Conservation (phyloP, 768 basidiomycete species). For the Suillus weaverae region DNA sequence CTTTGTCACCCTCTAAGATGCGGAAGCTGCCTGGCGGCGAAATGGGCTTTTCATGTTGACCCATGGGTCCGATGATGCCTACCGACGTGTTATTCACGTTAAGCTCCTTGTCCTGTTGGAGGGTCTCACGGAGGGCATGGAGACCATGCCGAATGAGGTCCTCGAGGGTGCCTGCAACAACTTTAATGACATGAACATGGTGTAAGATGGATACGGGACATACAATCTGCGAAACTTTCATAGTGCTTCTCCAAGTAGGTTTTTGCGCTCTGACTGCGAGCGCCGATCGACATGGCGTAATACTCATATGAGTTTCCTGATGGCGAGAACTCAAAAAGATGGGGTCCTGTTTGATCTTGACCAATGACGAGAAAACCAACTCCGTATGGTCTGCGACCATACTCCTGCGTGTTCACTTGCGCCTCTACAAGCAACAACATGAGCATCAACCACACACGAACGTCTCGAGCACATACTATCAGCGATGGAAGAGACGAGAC, state of each 20-base stretch:
- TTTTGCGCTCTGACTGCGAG: slow-evolving; percentile 96
- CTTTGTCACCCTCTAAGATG: slow-evolving; percentile 81
- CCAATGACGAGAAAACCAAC: slow-evolving; percentile 99
- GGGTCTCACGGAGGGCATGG: slow-evolving; percentile 91
- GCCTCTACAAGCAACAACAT: slow-evolving; percentile 62
- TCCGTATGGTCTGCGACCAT: slow-evolving; percentile 95
- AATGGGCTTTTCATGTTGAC: slow-evolving; percentile 54
- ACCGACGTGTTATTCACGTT: slow-evolving; percentile 92
- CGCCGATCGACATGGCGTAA: slow-evolving; percentile 97
- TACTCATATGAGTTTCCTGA: slow-evolving; percentile 98
- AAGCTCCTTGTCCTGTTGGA: slow-evolving; percentile 98
- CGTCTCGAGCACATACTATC: slow-evolving; percentile 67
- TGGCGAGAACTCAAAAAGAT: slow-evolving; percentile 97
- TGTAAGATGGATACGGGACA: slow-evolving; percentile 31
- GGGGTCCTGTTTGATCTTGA: slow-evolving; percentile 93
- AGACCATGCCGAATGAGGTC: slow-evolving; percentile 91
- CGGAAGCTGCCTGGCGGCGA: slow-evolving; percentile 68
- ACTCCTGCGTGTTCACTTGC: slow-evolving; percentile 98
- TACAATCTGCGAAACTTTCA: slow-evolving; percentile 83
- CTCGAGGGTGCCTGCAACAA: slow-evolving; percentile 68
- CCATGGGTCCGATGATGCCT: slow-evolving; percentile 82
- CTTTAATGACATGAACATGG: not conserved
- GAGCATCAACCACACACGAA: slow-evolving; percentile 1
- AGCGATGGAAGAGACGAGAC: slow-evolving; percentile 90
- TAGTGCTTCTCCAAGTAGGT: slow-evolving; percentile 97